Evolutionary conservation across 2,329 filamentous ascomycete species (phyloP).

Genomic region (Nigrospora oryzae): DNA sequence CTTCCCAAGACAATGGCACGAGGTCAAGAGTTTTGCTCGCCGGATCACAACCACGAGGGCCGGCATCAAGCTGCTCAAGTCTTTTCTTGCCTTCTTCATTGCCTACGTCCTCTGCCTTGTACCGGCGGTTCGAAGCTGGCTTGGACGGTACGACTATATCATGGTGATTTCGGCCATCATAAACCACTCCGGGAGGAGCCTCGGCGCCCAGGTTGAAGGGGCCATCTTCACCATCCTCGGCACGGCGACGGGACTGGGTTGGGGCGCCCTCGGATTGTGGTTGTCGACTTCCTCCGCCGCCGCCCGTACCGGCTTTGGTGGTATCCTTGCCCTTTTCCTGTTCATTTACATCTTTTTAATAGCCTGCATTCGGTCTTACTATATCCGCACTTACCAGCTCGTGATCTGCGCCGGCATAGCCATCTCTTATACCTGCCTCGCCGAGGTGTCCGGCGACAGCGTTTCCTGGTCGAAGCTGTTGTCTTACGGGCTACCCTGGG

Average conservation of each 20-base stretch:
- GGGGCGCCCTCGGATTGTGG: conserved; percentile 45
- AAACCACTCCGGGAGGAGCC: conserved; percentile 46
- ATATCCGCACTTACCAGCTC: conserved; percentile 46
- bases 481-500: conserved; percentile 46
- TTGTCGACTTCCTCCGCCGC: conserved; percentile 40
- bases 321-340: conserved; percentile 46
- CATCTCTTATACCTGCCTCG: conserved; percentile 43
- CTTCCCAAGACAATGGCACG: conserved; percentile 37
- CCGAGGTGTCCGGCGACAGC: conserved; percentile 31
- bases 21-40: conserved; percentile 28
- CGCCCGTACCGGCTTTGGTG: conserved; percentile 41
- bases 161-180: conserved; percentile 48
- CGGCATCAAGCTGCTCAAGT: conserved; percentile 42
- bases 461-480: conserved; percentile 42
- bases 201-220: conserved; percentile 51
- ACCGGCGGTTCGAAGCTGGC: conserved; percentile 34
- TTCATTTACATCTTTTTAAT: conserved; percentile 42
- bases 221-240: conserved; percentile 43
- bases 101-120: conserved; percentile 48
- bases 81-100: conserved; percentile 47
- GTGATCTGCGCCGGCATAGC: conserved; percentile 47
- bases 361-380: conserved; percentile 45
- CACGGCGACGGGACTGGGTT: conserved; percentile 43
- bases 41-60: conserved; percentile 37
- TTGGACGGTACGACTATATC: conserved; percentile 47